Percentiles rank a stretch among this genome's conserved stretches.
Evolutionary conservation across 116 monocot genomes (phyloP).

Genomic region (Zostera marina): DNA sequence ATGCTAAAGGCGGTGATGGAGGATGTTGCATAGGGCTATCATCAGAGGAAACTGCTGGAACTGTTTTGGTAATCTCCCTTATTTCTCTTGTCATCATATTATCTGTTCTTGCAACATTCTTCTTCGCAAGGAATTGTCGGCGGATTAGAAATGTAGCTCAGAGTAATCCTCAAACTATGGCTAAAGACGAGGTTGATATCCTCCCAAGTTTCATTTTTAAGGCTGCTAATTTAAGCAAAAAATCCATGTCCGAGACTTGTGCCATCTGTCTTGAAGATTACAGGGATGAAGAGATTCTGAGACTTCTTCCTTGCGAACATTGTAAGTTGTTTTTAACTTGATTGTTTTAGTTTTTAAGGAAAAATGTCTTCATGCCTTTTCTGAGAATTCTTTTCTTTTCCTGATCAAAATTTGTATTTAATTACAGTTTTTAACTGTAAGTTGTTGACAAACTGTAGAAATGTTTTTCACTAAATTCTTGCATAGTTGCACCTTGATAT

Average conservation of each 20-base stretch:
- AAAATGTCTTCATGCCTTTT: too few species aligned
- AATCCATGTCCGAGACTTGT: conserved; percentile 43
- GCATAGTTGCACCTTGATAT: too few species aligned
- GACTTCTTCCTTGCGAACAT: conserved; percentile 79
- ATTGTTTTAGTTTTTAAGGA: too few species aligned
- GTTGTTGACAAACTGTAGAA: too few species aligned
- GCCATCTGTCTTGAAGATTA: conserved; percentile 93
- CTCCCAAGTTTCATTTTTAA: conserved; percentile 63
- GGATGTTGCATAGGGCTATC: conserved; percentile 76
- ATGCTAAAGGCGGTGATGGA: conserved; percentile 35
- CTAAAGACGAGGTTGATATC: conserved; percentile 45
- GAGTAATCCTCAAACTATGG: conserved; percentile 30
- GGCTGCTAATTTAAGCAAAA: conserved; percentile 22
- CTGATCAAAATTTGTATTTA: too few species aligned
- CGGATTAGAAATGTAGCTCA: conserved; percentile 30
- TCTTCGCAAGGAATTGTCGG: conserved; percentile 74
- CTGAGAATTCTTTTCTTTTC: too few species aligned
- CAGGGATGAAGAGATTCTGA: conserved; percentile 58
- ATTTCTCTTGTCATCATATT: conserved; percentile 68
- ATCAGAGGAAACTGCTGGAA: conserved; percentile 58
- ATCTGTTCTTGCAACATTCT: conserved; percentile 53
- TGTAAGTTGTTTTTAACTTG: conserved; percentile 21
- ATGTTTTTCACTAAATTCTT: too few species aligned
- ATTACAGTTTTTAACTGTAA: too few species aligned
- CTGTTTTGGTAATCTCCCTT: conserved; percentile 70